Evolutionary conservation across 1,139 yeast genomes (phyloP).

Genomic region (Kodamaea plutei): DNA sequence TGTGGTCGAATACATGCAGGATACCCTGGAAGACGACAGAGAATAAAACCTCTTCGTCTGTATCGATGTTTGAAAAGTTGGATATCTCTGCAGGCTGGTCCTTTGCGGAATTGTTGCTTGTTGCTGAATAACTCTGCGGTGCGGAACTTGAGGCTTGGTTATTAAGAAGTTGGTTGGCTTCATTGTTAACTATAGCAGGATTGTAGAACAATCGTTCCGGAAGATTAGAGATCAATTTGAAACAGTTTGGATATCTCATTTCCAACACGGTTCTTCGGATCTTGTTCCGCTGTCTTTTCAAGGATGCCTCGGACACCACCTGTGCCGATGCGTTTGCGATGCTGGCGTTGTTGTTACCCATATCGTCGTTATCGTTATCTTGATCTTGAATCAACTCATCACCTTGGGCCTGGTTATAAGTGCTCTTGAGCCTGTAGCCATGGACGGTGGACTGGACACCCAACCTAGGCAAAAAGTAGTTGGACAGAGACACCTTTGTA

Average conservation of each 20-base stretch:
- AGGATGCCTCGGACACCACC: conserved; percentile 29
- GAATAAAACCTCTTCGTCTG: conserved; percentile 39
- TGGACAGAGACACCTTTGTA: conserved; percentile 37
- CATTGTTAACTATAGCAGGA: conserved; percentile 30
- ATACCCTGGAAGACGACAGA: conserved; percentile 33
- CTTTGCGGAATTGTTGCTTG: background rate
- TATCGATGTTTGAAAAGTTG: conserved; percentile 25
- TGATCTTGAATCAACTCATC: conserved; percentile 28
- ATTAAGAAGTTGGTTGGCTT: conserved; percentile 25
- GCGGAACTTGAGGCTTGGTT: conserved; percentile 6
- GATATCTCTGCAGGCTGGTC: conserved; percentile 15
- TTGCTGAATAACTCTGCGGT: background rate
- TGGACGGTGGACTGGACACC: conserved; percentile 49
- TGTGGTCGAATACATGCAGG: conserved; percentile 17
- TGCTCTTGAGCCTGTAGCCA: conserved; percentile 29
- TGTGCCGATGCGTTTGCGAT: conserved; percentile 11
- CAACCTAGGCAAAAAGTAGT: conserved; percentile 40
- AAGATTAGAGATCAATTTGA: conserved; percentile 31
- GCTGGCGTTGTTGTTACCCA: conserved; percentile 23
- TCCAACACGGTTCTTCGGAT: conserved; percentile 31
- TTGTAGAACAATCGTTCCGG: conserved; percentile 39
- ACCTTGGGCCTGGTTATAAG: conserved; percentile 16
- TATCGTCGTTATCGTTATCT: conserved; percentile 44
- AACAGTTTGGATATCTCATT: conserved; percentile 35
- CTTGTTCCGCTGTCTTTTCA: conserved; percentile 33